A percentile compares a stretch with the other conserved stretches of the same genome.
Conservation (phyloP, 176 grass and related monocot species). For the Themeda triandra region DNA sequence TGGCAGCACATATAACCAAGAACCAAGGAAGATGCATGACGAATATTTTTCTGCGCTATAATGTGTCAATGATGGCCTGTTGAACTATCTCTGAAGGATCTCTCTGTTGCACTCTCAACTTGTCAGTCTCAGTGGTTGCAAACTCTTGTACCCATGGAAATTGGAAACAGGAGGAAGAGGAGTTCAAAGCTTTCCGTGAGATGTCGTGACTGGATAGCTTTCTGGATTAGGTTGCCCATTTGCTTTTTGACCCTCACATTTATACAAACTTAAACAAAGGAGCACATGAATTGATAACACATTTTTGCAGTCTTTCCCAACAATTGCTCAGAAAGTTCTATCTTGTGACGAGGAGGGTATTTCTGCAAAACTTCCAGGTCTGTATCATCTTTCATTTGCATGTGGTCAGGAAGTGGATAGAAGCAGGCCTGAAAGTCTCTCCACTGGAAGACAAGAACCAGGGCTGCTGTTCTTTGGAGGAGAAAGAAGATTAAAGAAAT, state of each 20-base stretch:
- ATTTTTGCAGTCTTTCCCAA: not conserved
- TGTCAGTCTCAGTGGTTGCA: constrained; percentile 35
- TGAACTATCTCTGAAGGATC: constrained; percentile 55
- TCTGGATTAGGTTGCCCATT: constrained; percentile 22
- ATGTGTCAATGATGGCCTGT: not conserved
- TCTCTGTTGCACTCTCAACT: constrained; percentile 43
- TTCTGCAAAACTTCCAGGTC: not conserved
- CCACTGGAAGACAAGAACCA: not conserved
- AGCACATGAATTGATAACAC: not conserved
- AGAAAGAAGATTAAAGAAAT: constrained; percentile 13
- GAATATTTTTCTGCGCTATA: not conserved
- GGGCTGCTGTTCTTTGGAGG: not conserved
- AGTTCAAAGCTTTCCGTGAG: constrained; percentile 33
- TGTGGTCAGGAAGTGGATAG: constrained; percentile 40
- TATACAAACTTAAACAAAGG: not conserved
- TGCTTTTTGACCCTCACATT: not conserved
- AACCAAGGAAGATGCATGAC: not conserved
- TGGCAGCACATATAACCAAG: not conserved
- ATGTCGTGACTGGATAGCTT: constrained; percentile 2
- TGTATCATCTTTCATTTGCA: not conserved
- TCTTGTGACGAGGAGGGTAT: not conserved
- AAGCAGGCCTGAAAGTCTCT: not conserved
- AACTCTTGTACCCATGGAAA: no score
- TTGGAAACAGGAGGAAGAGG: not conserved
- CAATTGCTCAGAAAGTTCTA: not conserved